Base-by-base conservation (phyloP, 176 grass and related monocot species). In the Dactylis glomerata region DNA sequence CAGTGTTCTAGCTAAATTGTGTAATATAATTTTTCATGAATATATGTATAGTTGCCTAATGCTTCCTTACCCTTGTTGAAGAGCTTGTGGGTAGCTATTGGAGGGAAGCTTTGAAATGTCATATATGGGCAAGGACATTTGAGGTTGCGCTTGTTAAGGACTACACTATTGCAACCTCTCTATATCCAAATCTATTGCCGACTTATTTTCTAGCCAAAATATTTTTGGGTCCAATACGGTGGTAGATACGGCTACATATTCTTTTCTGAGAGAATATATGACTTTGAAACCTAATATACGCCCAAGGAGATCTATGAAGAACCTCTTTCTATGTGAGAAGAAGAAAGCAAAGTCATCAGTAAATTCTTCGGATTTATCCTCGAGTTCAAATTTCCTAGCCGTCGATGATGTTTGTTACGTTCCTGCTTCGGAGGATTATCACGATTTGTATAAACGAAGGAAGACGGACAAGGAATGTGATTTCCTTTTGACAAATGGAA, bases 401-500 rank as follows among this genome's bases (percentile, higher is more conserved):
- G 15, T 74, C 16, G 31, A 87, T 27, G 52, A n/a, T 76, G 42
- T 24, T 73, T 68, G 17, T 73, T 69, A 45, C 40, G 20, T 16
- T 80, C 55, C 77, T 88, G 20, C 54, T 77, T 44, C 50, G 54
- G 82, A 91, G 76, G 63, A 83, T 61, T 52, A 40, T 90, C 51
- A 31, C 4, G 36, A 54, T 78, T 41, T 94, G 24, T 69, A 69
- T 79, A 94, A 92, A 80, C 76, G 89, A 46, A 93, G 84, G 77
- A 96, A 89, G 54, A 77, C 73, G 45, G 78, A 81, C 55, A 50
- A 56, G 22, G 75, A 89, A 75, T 85, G 52, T 77, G 17, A 76
- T 83, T 57, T 68, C 12, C 52, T 68, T 75, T 19, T 28, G 12
- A 41, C 51, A 73, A 85, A 83, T 84, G 88, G 66, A 88, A 83